Evolutionary conservation across 345 rosid genomes (phyloP), one percentile per base, ranked within the genome.

Genomic region (Salix suchowensis): DNA sequence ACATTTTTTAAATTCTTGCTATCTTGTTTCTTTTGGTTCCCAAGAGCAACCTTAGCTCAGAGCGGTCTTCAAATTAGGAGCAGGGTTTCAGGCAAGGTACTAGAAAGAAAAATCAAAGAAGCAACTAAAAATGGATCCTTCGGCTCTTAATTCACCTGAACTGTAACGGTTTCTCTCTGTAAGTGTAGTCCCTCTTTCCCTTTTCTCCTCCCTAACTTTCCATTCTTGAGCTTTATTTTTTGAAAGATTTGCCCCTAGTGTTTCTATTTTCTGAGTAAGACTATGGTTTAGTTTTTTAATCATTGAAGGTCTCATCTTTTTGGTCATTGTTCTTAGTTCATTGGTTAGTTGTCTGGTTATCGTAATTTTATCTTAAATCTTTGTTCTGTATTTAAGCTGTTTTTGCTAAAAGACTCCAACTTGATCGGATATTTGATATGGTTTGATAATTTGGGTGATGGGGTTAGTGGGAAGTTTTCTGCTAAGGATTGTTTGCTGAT

Each of bases 91-190:
- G 71, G 24, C 36, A 44, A 23, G 4, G 21, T 23, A 54, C 12
- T n/a, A 18, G 52, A 34, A 7, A 18, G 28, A 42, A 61, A 40
- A 60, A 11, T n/a, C 46, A 24, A 62, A 28, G 28, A 42, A 48
- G 39, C 60, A 0, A 16, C 14, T 42, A 18, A 68, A 13, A 73
- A 88, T 88, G 91, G 90, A 88, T 83, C 46, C 84, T 18, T 79
- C 81, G 13, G 14, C 62, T 15, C 61, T 83, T 26, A 74, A 78
- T 71, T 85, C 87, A 18, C 76, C 91, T 36, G 91, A 91, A 84
- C 36, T 92, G 84, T 85, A 89, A 79, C 88, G 80, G 36, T 86
- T 91, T 60, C 86, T 92, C 76, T 78, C 48, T 32, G 97, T 92
- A 84, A 76, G 89, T n/a, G 3, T 21, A 1, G 2, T 75, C 34